phyloP scores from a whole-genome alignment of 2,329 filamentous ascomycete species.

The Fusarium nurragi region DNA sequence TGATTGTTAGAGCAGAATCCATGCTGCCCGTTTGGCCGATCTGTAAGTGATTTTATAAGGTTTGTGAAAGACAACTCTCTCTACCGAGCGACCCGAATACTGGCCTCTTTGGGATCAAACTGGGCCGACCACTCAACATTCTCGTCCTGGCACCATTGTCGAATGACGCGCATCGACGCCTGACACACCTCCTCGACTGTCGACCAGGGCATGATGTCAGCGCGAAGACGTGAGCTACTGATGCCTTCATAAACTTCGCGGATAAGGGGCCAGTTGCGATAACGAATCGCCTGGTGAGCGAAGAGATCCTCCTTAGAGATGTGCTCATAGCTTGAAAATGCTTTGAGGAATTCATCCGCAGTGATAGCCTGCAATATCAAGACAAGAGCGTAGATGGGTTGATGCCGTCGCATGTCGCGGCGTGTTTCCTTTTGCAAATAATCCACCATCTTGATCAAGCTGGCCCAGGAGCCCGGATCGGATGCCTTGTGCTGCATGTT shows the following conservation, averaged over 20 bases:
- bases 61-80: not conserved
- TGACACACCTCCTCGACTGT: conserved; percentile 56
- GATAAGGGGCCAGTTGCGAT: conserved; percentile 43
- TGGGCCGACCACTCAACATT: conserved; percentile 58
- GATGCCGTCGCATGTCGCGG: conserved; percentile 48
- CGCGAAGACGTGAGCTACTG: conserved; percentile 44
- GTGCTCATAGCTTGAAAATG: conserved; percentile 44
- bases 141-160: conserved; percentile 57
- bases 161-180: conserved; percentile 53
- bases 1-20: not conserved
- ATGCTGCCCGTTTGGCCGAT: not conserved
- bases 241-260: conserved; percentile 48
- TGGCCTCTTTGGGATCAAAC: conserved; percentile 44
- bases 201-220: conserved; percentile 54
- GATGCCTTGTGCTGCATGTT: conserved; percentile 55
- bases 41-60: not conserved
- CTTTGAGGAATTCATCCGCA: conserved; percentile 57
- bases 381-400: conserved; percentile 54
- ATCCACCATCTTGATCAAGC: conserved; percentile 57
- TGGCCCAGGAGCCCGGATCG: conserved; percentile 55
- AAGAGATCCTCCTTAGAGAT: conserved; percentile 38
- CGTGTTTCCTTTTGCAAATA: conserved; percentile 54
- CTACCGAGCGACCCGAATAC: conserved; percentile 25
- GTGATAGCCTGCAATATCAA: conserved; percentile 57
- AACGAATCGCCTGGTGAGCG: conserved; percentile 42